Base-by-base conservation (phyloP, 2,329 filamentous ascomycete genomes). In the Colletotrichum abscissum region DNA sequence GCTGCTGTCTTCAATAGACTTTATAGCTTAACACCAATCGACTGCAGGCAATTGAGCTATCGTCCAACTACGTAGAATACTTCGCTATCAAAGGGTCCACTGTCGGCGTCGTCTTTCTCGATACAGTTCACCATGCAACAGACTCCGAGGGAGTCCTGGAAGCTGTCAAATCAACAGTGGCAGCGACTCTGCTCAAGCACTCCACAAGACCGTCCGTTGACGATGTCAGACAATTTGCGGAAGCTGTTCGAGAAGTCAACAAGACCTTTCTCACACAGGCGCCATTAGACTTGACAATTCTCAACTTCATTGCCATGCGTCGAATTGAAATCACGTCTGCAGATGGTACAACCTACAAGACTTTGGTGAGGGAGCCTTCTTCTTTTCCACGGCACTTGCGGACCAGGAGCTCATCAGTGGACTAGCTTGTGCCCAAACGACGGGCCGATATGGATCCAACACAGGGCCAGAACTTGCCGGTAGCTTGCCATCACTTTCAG, bases 201-300 rank as follows among this genome's bases (percentile, higher is more conserved):
- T 68, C 69, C 1, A 6, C 38, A 24, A 59, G 35, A 7, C 67
- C 60, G 22, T 30, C 19, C 19, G 54, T 69, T 22, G 74, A 77
- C n/a, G 76, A 77, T 2, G 60, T 76, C 19, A 69, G 76, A 30
- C 70, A 78, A 16, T 79, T 74, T n/a, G 73, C 75, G n/a, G 74
- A 74, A 12, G 72, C 74, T 6, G 70, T 77, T 7, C 67, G 74
- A 46, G 66, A 75, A 7, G 74, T 77, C 67, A 79, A 79, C 57
- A 52, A 67, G 5, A 54, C 72, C 1, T 55, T 67, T 24, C 4
- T 24, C 6, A 57, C 65, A 4, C 65, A 59, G 19, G 5, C 59
- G 5, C 55, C 65, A 2, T 26, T 54, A 14, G 49, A 14, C 19
- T 24, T 72, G 5, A 52, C 57, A 7, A 58, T 72, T 6, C 64